Percentiles rank a stretch among this genome's conserved stretches.
Conservation (phyloP, 2,329 filamentous ascomycete genomes). For the Verticillium klebahnii region DNA sequence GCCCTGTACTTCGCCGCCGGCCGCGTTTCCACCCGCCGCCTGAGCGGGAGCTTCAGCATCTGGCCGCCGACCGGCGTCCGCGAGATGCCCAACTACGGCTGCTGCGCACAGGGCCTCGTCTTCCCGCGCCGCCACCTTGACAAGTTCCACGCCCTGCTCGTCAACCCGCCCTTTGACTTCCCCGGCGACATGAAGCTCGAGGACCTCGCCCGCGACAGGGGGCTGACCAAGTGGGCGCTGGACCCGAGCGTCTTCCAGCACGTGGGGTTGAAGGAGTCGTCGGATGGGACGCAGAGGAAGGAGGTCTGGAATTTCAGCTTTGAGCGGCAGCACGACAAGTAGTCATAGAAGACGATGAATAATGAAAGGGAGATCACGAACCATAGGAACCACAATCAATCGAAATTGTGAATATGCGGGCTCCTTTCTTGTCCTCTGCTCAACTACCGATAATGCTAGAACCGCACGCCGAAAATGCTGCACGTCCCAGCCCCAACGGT, state of each 20-base stretch:
- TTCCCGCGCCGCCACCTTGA: slow-evolving; percentile 25
- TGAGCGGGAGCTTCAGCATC: slow-evolving; percentile 19
- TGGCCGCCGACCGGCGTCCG: slow-evolving; percentile 17
- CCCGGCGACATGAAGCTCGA: slow-evolving; percentile 30
- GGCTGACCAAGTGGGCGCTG: slow-evolving; percentile 28
- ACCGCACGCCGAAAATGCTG: no score
- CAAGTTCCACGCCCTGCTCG: slow-evolving; percentile 19
- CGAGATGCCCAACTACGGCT: slow-evolving; percentile 32
- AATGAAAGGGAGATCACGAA: no score
- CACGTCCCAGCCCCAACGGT: no score
- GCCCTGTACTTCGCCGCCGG: slow-evolving; percentile 24
- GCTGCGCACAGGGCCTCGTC: slow-evolving; percentile 32
- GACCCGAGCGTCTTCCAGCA: slow-evolving; percentile 33
- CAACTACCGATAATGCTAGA: no score
- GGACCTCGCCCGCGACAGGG: slow-evolving; percentile 22
- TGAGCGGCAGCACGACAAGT: slow-evolving; percentile 13
- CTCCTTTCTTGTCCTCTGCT: no score
- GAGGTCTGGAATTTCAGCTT: slow-evolving; percentile 33
- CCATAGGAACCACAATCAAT: background rate
- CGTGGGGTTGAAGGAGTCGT: slow-evolving; percentile 26
- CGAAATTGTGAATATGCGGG: background rate
- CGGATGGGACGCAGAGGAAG: slow-evolving; percentile 18
- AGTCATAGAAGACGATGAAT: background rate
- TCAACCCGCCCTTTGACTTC: slow-evolving; percentile 25
- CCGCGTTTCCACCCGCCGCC: slow-evolving; percentile 18